A percentile compares a stretch with the other conserved stretches of the same genome.
Evolutionary conservation across 192 early-diverging fungal species (phyloP).

Genomic region (Linnemannia hyalina): DNA sequence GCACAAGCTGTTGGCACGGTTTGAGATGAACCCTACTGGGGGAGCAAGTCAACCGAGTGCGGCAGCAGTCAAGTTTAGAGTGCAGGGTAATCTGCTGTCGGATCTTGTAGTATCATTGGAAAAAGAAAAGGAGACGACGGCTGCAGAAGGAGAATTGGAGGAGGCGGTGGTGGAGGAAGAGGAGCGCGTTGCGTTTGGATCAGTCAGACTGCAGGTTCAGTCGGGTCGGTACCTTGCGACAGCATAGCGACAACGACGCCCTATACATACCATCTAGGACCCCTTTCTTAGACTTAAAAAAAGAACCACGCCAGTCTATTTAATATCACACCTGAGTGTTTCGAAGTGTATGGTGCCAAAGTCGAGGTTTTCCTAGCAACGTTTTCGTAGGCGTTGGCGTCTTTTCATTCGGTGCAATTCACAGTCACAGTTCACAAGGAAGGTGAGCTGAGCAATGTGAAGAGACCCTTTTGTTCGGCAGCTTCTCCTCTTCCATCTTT

Average conservation of each 20-base stretch:
- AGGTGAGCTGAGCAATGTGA: background rate
- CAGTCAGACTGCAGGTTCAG: constrained; percentile 55
- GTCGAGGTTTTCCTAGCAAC: background rate
- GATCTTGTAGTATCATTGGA: constrained; percentile 36
- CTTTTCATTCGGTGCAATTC: background rate
- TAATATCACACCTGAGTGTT: background rate
- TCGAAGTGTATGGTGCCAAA: background rate
- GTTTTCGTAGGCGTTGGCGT: background rate
- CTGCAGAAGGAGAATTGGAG: background rate
- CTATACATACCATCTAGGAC: background rate
- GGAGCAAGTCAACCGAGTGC: constrained; percentile 56
- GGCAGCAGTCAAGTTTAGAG: constrained; percentile 58
- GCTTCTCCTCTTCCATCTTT: background rate
- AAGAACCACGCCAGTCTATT: background rate
- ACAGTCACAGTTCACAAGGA: background rate
- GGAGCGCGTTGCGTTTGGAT: constrained; percentile 27
- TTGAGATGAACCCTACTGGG: constrained; percentile 54
- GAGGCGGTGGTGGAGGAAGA: background rate
- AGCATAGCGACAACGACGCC: constrained; percentile 8
- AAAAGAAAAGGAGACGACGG: constrained; percentile 2
- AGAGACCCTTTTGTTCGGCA: background rate
- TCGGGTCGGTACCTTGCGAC: constrained; percentile 48
- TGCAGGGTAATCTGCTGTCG: constrained; percentile 44
- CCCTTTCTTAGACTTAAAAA: background rate
- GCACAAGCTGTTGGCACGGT: constrained; percentile 60